Evolutionary conservation across 805 yeast genomes (phyloP), one percentile per base, ranked within the genome.

Genomic region (Kluyveromyces lactis): DNA sequence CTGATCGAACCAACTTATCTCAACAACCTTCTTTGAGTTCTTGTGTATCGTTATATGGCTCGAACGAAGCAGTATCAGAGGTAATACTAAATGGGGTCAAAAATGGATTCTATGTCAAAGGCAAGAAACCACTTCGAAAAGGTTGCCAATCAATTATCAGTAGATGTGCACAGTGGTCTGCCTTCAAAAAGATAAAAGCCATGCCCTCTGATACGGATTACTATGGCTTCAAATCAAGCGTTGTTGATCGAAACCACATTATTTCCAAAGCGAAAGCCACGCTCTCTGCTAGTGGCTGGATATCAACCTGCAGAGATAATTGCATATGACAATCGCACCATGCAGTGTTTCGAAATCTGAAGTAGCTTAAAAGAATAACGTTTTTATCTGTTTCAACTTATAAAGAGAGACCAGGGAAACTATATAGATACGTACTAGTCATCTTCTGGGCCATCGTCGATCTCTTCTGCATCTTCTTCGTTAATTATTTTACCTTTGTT

Each of bases 1-100:
- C 51, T 39, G 54, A 47, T 16, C 48, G 48, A 19, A 29, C 13
- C 3, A 17, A 33, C 4, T 19, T n/a, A 1, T 28, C 38, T 1
- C 45, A 48, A 12, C 42, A 46, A 30, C 57, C 63, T 4, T 41
- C 55, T n/a, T 31, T 46, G n/a, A 37, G 44, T 26, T 49, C 55
- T 17, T 39, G 47, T 17, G 38, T 52, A 1, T 47, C 33, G 15
- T 28, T 38, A 13, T 18, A 38, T 16, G 47, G 42, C 18, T 12
- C 30, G 7, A 26, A 31, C 7, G 29, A 33, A 4, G 15, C 29
- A 10, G 26, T 39, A 9, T 56, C 53, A 28, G 66, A 68, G 42
- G 54, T 60, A 1, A 56, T 80, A 10, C 67, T 73, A 31, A 72
- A 73, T 47, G 86, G 86, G 0, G 73, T 79, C 4, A 75, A 69